These are phyloP conservation scores for Vigna radiata DNA, from an alignment of 306 rosid species.

Conservation along the genomic window DNA sequence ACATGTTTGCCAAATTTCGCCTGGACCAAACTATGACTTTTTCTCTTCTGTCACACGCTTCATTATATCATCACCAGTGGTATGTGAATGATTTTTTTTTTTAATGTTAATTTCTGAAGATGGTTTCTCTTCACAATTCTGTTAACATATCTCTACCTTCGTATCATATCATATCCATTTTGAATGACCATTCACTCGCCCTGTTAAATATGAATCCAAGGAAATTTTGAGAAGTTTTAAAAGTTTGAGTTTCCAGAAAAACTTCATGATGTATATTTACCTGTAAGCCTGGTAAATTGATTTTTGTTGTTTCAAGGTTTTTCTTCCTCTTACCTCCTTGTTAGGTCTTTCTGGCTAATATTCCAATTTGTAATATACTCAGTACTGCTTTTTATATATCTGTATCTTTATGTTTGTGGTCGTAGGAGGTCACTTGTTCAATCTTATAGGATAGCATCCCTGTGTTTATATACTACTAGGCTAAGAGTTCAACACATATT, in stretches of 20 bases:
- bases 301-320: conserved; percentile 24
- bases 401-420: not conserved
- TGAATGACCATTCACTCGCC: conserved; percentile 17
- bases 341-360: conserved; percentile 19
- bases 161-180: not conserved
- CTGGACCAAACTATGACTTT: conserved; percentile 91
- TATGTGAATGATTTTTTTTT: conserved; percentile 47
- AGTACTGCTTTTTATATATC: not conserved
- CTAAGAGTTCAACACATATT: not conserved
- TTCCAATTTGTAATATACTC: conserved; percentile 13
- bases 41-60: conserved; percentile 81
- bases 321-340: conserved; percentile 28
- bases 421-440: conserved; percentile 6
- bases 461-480: not conserved
- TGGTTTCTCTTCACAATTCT: conserved; percentile 26
- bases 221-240: conserved; percentile 14
- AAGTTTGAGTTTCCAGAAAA: conserved; percentile 19
- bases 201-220: conserved; percentile 1
- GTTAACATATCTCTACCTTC: conserved; percentile 2
- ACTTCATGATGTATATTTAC: conserved; percentile 35
- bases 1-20: conserved; percentile 80
- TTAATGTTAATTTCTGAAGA: conserved; percentile 26
- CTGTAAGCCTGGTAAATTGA: conserved; percentile 16
- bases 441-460: not conserved
- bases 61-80: conserved; percentile 91